Evolutionary conservation across 2,329 filamentous ascomycete genomes (phyloP), one percentile per base, ranked within the genome.

Genomic region (Neocatenulostroma microsporum): DNA sequence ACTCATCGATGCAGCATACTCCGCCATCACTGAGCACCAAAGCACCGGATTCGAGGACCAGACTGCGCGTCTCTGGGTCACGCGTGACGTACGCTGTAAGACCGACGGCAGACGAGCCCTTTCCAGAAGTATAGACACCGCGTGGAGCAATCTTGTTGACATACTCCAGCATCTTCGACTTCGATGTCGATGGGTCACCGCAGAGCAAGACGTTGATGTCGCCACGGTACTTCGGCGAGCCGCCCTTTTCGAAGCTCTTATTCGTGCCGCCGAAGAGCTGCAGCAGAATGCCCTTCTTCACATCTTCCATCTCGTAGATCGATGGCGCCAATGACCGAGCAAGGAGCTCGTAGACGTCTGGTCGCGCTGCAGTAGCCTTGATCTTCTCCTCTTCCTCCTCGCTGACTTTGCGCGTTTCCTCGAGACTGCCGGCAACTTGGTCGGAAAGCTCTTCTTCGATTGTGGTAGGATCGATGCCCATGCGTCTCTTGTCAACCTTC

Each of bases 181-280:
- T 98, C 25, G 91, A 75, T 0, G 91, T 98, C 0, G 89, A 96
- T 0, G 91, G 91, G 55, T 98, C 91, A 71, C 91, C 91, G 54
- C 91, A 98, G 23, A 98, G 80, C 28, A 98, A 73, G 34, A 98
- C 77, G 58, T 98, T 98, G 68, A 98, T 95, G 62, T 98, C 91
- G 45, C 91, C 91, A 68, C 91, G 78, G 61, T 98, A 98, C 53
- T 83, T 88, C 5, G 91, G 91, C 55, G 84, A 94, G 40, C 88
- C 91, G 38, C 91, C 91, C 63, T 95, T 96, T 41, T 94, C 78
- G 61, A 98, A 98, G 1, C 84, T 85, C 67, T 98, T 98, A 70
- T 98, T 98, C 21, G 91, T 94, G 39, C 91, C 91, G 24, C 91
- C 89, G 58, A 98, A 98, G 26, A 98, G 76, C 56, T 98, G 91